Percentiles rank a stretch among this genome's conserved stretches.
These are phyloP conservation scores for Phaeoacremonium minimum DNA, from an alignment of 2,329 filamentous ascomycete species.

Conservation along the genomic window DNA sequence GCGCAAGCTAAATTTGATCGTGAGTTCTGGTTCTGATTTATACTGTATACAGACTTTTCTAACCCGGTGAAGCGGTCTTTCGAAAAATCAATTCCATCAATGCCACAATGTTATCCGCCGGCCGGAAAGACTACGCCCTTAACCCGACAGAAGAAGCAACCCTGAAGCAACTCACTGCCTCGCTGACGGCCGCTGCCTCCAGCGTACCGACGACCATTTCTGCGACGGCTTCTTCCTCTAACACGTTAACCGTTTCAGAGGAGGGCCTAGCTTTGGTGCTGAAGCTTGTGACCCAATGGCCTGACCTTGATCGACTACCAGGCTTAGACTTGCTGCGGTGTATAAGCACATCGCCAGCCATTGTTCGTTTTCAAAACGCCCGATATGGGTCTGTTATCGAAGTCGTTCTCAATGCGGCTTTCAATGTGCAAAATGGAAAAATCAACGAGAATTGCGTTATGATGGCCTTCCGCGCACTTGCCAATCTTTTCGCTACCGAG, in stretches of 20 bases:
- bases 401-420: conserved; percentile 32
- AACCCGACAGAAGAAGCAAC: conserved; percentile 66
- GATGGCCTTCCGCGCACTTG: conserved; percentile 77
- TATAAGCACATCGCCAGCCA: conserved; percentile 62
- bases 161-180: conserved; percentile 55
- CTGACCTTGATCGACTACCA: conserved; percentile 73
- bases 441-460: conserved; percentile 78
- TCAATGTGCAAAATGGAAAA: conserved; percentile 41
- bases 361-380: conserved; percentile 56
- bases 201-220: conserved; percentile 7
- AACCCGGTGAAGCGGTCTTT: conserved; percentile 64
- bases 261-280: conserved; percentile 60
- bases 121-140: conserved; percentile 68
- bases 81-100: conserved; percentile 77
- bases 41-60: conserved; percentile 6
- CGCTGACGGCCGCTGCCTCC: conserved; percentile 56
- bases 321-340: conserved; percentile 86
- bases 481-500: conserved; percentile 76
- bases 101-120: conserved; percentile 63
- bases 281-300: conserved; percentile 75
- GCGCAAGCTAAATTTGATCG: conserved; percentile 65
- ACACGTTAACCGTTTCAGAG: conserved; percentile 19
- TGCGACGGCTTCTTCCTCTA: conserved; percentile 2
- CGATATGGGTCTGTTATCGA: conserved; percentile 57
- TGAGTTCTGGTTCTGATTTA: conserved; percentile 17